A percentile compares a stretch with the other conserved stretches of the same genome.
Evolutionary conservation across 208 protist genomes (phyloP).

Genomic region (Willaertia magna): DNA sequence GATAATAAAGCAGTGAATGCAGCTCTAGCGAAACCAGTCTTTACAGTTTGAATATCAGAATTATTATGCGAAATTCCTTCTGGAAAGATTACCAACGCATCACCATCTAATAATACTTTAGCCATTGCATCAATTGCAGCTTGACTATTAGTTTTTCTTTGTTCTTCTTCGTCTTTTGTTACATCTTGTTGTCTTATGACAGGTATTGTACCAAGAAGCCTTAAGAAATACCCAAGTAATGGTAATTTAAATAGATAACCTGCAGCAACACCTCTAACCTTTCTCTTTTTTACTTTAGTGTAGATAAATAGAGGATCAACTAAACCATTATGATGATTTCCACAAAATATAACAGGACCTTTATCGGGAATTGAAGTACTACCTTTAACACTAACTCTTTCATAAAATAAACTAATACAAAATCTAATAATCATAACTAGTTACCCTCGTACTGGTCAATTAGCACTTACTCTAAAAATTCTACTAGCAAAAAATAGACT

Average conservation of each 20-base stretch:
- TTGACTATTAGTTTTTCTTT: background rate
- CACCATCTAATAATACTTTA: background rate
- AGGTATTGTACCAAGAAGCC: background rate
- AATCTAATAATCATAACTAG: too few species aligned
- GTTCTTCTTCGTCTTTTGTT: background rate
- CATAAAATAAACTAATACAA: background rate
- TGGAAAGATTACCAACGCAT: background rate
- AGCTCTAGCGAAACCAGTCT: conserved; percentile 7
- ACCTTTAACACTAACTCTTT: background rate
- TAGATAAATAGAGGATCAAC: background rate
- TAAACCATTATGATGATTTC: background rate
- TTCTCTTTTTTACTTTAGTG: background rate
- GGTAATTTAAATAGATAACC: background rate
- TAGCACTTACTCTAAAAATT: too few species aligned
- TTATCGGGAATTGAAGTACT: background rate
- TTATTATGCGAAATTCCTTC: background rate
- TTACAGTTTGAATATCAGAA: background rate
- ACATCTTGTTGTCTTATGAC: background rate
- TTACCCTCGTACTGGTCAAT: too few species aligned
- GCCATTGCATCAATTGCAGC: background rate
- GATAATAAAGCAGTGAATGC: background rate
- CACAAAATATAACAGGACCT: background rate
- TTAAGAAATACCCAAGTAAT: background rate
- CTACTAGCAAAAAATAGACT: too few species aligned
- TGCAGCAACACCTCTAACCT: background rate